Evolutionary conservation across 768 basidiomycete genomes (phyloP), one percentile per base, ranked within the genome.

Genomic region (Auriscalpium vulgare): DNA sequence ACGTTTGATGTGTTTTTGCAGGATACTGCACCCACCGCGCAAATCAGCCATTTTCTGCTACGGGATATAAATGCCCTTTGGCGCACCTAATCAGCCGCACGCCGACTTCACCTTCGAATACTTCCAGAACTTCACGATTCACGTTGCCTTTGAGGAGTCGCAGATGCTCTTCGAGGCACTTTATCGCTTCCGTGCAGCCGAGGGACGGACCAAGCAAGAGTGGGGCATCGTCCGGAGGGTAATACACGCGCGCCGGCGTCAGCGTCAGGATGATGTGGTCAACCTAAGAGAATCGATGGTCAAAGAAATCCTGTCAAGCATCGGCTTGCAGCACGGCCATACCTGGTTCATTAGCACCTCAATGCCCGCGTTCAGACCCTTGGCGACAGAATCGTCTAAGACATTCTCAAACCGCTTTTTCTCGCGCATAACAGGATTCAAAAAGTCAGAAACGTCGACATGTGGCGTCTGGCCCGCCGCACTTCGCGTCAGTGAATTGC

Each of bases 21-120:
- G 68, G 65, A 98, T 95, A 16, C 95, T 95, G 53, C 10, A 51
- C 23, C 34, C 19, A 34, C 29, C 5, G 29, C 29, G 29, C 29
- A 34, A 29, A 36, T 46, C 37, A 61, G 38, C 38, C 46, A 53
- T 46, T n/a, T 14, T 47, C 37, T 51, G 45, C 47, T 53, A 50
- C 56, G 43, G 48, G 36, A 10, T 8, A 37, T 11, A 14, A 36
- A 53, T 40, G 36, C 13, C 16, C 9, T 40, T 40, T 38, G 8
- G 59, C 62, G 37, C 50, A 71, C 71, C 59, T 62, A 29, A 69
- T 69, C 37, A 72, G 59, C 38, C 97, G 84, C 56, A 97, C 85
- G 6, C 95, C 95, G 47, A 99, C 89, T 70, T 99, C 97, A 70
- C 95, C 91, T 68, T 97, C 92, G 70, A 99, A 98, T 4, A 99